Evolutionary conservation across 345 rosid species (phyloP), one percentile per base, ranked within the genome.

Genomic region (Lumnitzera racemosa): DNA sequence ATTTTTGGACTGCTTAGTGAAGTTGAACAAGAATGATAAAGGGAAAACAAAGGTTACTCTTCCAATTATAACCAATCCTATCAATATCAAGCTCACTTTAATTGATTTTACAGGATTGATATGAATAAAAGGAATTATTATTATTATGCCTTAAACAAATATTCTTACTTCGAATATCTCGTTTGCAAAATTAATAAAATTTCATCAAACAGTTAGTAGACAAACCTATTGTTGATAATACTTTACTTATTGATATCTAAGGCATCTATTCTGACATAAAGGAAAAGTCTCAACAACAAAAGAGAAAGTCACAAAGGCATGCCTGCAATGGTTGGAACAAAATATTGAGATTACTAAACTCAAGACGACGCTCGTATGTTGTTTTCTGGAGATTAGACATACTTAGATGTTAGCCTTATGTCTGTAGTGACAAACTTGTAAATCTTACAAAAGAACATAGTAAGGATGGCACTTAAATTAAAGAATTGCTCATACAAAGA

Each of bases 211-310:
- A 15, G 14, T 5, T 15, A 36, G 27, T 11, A 24, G 29, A 24
- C 58, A 64, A 58, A 90, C 97, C 90, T 94, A 64, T 86, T 71
- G 12, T 95, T 87, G 49, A 87, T 84, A 53, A 72, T 83, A 27
- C 66, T 77, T 97, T 97, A 90, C 66, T 86, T 94, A 72, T 88
- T 95, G 2, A 94, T 90, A 63, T 94, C 97, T 55, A 94, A 68
- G 68, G 98, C 96, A 51, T 92, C 98, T 97, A 92, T 92, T 49
- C 99, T 97, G 70, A 92, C 97, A 71, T 90, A 94, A 55, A 88
- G 96, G 76, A 94, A 90, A 94, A 57, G 88, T 84, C 88, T 94
- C 97, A 16, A 89, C 90, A 63, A 90, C 80, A 67, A 90, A 90
- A 17, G 99, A 94, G 69, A 88, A 58, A 55, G 96, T 86, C 20